These are phyloP conservation scores for Eucalyptus grandis DNA, from an alignment of 345 rosid genomes.

Conservation along the genomic window DNA sequence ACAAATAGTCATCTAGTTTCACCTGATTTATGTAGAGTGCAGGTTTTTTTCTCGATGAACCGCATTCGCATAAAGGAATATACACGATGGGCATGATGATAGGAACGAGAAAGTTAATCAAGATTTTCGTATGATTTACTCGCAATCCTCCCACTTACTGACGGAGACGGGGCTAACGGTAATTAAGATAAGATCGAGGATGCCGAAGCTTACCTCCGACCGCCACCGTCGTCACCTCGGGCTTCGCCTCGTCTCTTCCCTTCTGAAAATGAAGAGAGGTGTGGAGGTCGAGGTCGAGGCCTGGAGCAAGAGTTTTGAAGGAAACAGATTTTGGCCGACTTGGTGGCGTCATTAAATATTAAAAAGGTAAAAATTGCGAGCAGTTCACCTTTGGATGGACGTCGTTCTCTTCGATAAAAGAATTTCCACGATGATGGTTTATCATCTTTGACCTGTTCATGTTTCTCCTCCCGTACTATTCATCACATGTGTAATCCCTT, in stretches of 20 bases:
- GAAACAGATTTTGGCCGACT: too few species aligned
- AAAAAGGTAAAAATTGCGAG: too few species aligned
- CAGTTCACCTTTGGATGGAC: too few species aligned
- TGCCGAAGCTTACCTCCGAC: neutral
- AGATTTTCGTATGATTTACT: rapidly evolving
- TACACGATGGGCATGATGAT: neutral
- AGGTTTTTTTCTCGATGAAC: neutral
- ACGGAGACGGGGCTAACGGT: neutral
- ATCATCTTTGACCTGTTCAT: too few species aligned
- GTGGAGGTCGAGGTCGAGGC: too few species aligned
- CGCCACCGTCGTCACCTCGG: neutral
- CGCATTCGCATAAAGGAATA: neutral
- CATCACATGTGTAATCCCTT: too few species aligned
- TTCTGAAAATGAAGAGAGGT: neutral
- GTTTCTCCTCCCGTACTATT: too few species aligned
- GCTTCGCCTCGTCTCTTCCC: neutral
- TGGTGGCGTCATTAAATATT: too few species aligned
- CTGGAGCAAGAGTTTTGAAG: too few species aligned
- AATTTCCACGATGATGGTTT: too few species aligned
- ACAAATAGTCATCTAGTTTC: neutral
- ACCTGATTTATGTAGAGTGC: neutral
- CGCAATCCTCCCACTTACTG: too few species aligned
- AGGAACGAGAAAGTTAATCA: neutral
- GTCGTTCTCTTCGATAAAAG: neutral
- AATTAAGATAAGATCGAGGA: neutral